Evolutionary conservation across 257 asterid genomes (phyloP).

Genomic region (Plantago major): DNA sequence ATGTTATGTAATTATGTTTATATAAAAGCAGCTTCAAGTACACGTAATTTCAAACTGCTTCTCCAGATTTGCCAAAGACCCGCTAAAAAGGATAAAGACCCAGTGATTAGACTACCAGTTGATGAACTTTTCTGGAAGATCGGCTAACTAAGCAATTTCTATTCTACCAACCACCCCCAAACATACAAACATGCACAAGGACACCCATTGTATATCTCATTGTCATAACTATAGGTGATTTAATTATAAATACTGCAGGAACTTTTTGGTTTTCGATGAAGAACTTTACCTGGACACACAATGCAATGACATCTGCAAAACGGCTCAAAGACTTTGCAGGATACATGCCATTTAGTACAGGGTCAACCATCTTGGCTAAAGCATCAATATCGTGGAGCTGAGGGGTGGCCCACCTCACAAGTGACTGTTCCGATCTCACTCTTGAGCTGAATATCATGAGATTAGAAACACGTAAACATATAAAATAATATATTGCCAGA

Average conservation of each 20-base stretch:
- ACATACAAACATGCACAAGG: no score
- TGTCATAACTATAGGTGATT: no score
- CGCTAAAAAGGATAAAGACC: no score
- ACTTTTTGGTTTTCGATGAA: background rate
- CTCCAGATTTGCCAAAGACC: no score
- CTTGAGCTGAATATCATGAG: slow-evolving; percentile 54
- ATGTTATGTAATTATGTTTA: no score
- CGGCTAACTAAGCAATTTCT: no score
- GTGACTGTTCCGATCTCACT: slow-evolving; percentile 85
- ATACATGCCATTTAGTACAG: slow-evolving; percentile 84
- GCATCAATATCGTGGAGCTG: slow-evolving; percentile 98
- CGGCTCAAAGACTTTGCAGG: slow-evolving; percentile 98
- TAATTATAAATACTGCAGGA: slow-evolving; percentile 1
- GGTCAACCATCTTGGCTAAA: slow-evolving; percentile 95
- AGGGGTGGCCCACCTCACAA: slow-evolving; percentile 98
- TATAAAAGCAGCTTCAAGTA: no score
- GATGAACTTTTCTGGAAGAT: no score
- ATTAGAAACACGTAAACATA: background rate
- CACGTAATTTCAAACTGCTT: no score
- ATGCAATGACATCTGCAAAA: slow-evolving; percentile 87
- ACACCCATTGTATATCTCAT: no score
- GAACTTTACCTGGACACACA: slow-evolving; percentile 86
- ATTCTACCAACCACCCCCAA: no score
- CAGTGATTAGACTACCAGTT: no score
- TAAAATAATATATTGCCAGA: background rate